Percentiles rank a stretch among this genome's conserved stretches.
Conservation (phyloP, 306 rosid genomes). For the Delonix regia region DNA sequence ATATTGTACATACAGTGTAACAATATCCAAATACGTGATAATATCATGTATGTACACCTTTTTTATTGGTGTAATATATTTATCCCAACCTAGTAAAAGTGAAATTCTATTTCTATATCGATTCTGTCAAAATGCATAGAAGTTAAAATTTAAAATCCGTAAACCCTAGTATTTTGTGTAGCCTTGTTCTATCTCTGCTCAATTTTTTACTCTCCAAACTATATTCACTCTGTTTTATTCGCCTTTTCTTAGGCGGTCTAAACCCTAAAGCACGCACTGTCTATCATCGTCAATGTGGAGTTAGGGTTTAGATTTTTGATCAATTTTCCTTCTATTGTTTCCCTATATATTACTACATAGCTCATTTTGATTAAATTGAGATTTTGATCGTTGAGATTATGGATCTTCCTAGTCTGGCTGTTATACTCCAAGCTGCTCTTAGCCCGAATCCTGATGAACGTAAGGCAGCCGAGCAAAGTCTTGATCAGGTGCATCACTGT, state of each 20-base stretch:
- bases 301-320: conserved; percentile 40
- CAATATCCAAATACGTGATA: too few relatives aligned
- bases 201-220: background rate
- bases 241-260: conserved; percentile 18
- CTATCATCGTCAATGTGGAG: background rate
- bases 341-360: background rate
- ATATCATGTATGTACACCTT: too few relatives aligned
- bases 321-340: background rate
- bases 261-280: conserved; percentile 33
- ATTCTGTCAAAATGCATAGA: too few relatives aligned
- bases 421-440: conserved; percentile 43
- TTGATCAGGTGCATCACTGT: background rate
- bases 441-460: background rate
- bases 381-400: conserved; percentile 35
- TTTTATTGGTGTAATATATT: too few relatives aligned
- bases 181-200: background rate
- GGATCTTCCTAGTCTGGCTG: conserved; percentile 66
- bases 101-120: too few relatives aligned
- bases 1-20: too few relatives aligned
- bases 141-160: conserved; percentile 12
- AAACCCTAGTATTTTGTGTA: conserved; percentile 53
- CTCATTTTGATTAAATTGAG: background rate
- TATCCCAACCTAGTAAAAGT: too few relatives aligned
- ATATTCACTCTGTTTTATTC: conserved; percentile 7
- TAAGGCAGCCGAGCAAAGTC: background rate